Base-by-base conservation (phyloP, 129 eudicot species). In the Pseudognaphalium luteoalbum region DNA sequence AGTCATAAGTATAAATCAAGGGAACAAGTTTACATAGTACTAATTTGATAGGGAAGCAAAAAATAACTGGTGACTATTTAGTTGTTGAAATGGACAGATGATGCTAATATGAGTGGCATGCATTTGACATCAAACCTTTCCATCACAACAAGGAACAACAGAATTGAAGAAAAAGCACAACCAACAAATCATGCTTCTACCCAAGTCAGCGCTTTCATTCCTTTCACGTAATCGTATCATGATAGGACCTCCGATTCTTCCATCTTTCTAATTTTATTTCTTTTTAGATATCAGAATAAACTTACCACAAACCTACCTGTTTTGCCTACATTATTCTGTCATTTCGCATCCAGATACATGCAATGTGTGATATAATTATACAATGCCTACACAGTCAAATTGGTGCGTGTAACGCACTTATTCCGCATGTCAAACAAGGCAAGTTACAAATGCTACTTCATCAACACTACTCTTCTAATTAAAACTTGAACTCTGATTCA, bases 31-130 rank as follows among this genome's bases (percentile, higher is more conserved):
- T 7, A 59, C 39, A 22, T 20, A 15, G 57, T 22, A 39, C 54
- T 52, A 5, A 11, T 25, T 1, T 50, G 25, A 41, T 54, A 32
- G 16, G 7, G 44, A 70, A 15, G 50, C 34, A 41, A n/a, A 66
- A 76, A 33, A 34, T 59, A 2, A 1, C 4, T 66, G n/a, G 47
- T 75, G 57, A 25, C n/a, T n/a, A 28, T 19, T 25, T 21, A 52
- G 65, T 21, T 32, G 12, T 7, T 37, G 74, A 62, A 71, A 71
- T 71, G 51, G 82, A 79, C 73, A 79, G 44, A 37, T 17, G 78
- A 79, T 79, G 78, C 83, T 52, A 63, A 64, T 30, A 79, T 78
- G 59, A 72, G 78, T 79, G 83, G 78, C 72, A 70, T 76, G 78
- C 72, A 71, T 76, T 73, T 75, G 71, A 63, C 64, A 44, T 29